phyloP scores from a whole-genome alignment of 495 filamentous ascomycete species.

The Lasiosphaeriaceae sp. region DNA sequence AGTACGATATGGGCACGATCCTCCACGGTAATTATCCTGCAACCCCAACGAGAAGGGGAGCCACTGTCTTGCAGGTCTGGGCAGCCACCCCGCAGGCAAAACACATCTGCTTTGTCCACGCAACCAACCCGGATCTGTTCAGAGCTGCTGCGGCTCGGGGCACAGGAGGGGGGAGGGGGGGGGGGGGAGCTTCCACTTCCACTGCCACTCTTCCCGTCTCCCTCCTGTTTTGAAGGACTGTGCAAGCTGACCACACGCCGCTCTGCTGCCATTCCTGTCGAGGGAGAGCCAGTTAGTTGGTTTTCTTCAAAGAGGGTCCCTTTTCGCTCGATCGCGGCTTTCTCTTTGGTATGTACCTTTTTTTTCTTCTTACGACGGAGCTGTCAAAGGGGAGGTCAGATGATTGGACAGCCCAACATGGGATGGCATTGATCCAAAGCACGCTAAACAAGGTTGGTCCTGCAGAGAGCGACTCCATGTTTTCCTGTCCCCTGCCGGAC shows the following conservation, averaged over 20 bases:
- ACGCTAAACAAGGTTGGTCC: conserved; percentile 33
- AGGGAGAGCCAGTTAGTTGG: neutral
- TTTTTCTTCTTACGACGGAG: conserved; percentile 7
- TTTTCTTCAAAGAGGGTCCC: neutral
- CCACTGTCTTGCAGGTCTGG: neutral
- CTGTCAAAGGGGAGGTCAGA: conserved; percentile 10
- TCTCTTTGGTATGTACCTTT: neutral
- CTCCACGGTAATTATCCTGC: too few species aligned
- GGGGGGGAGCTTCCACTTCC: neutral
- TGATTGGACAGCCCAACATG: conserved; percentile 26
- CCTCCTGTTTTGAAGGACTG: neutral
- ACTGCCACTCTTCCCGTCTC: neutral
- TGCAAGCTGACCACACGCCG: neutral
- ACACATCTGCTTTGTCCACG: neutral
- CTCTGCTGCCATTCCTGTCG: too few species aligned
- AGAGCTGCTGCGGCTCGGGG: neutral
- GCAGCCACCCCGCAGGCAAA: neutral
- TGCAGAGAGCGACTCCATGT: conserved; percentile 15
- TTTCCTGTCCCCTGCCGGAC: neutral
- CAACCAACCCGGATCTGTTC: neutral
- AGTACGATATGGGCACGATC: too few species aligned
- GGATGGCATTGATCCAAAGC: conserved; percentile 32
- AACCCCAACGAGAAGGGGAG: too few species aligned
- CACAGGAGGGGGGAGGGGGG: neutral
- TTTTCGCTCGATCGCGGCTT: neutral